A percentile compares a stretch with the other conserved stretches of the same genome.
Evolutionary conservation across 768 basidiomycete species (phyloP).

Genomic region (Suillus sp.): DNA sequence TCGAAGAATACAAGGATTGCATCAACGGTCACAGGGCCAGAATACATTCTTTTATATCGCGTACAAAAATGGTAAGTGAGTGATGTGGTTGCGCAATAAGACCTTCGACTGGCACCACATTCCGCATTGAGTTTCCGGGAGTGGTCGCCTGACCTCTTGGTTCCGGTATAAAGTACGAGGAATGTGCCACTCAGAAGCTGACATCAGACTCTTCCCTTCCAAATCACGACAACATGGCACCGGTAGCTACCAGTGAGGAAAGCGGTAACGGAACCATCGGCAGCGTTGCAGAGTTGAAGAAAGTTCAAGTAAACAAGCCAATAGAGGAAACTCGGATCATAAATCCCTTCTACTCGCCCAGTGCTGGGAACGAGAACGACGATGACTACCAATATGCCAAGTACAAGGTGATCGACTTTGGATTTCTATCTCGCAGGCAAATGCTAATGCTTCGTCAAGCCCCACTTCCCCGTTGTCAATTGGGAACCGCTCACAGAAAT

Average conservation of each 20-base stretch:
- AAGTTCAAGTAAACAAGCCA: conserved; percentile 14
- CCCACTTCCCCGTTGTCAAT: conserved; percentile 59
- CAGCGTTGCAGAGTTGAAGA: conserved; percentile 29
- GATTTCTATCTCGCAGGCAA: conserved; percentile 2
- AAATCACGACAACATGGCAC: conserved; percentile 44
- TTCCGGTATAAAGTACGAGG: conserved; percentile 21
- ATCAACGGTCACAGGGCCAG: neutral
- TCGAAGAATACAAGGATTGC: neutral
- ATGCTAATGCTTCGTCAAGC: conserved; percentile 40
- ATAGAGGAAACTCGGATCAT: conserved; percentile 31
- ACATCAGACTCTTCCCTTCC: neutral
- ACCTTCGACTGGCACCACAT: conserved; percentile 15
- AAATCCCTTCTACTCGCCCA: conserved; percentile 74
- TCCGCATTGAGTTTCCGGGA: neutral
- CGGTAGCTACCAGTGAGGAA: conserved; percentile 48
- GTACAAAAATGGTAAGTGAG: conserved; percentile 16
- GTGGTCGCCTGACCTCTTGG: neutral
- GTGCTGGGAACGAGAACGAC: conserved; percentile 51
- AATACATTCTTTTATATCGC: neutral
- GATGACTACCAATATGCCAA: conserved; percentile 53
- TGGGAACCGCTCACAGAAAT: conserved; percentile 66
- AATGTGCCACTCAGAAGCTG: neutral
- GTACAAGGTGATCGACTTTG: conserved; percentile 50
- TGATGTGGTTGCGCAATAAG: conserved; percentile 25
- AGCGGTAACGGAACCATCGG: conserved; percentile 23